Percentiles rank a stretch among this genome's conserved stretches.
Evolutionary conservation across 495 filamentous ascomycete genomes (phyloP).

Genomic region (Talaromyces nanjingensis): DNA sequence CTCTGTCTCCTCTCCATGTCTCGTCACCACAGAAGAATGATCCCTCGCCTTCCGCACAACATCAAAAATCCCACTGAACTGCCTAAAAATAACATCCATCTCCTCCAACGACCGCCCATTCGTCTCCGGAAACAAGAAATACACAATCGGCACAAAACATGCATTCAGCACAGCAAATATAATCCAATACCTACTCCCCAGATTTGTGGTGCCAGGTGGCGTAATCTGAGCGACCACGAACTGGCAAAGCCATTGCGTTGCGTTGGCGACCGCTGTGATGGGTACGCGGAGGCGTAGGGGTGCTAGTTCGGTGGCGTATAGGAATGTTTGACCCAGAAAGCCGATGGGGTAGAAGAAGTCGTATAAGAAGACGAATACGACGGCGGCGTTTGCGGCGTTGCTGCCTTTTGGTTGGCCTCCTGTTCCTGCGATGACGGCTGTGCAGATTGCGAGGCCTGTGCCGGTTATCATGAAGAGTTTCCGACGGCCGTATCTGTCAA

Average conservation of each 20-base stretch:
- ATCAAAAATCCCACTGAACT: constrained; percentile 15
- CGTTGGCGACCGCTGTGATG: constrained; percentile 44
- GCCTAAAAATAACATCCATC: constrained; percentile 40
- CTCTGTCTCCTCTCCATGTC: not conserved
- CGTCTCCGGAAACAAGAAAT: constrained; percentile 55
- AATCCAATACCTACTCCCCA: constrained; percentile 50
- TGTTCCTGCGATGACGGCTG: constrained; percentile 34
- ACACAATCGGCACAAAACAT: constrained; percentile 51
- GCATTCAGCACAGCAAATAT: constrained; percentile 49
- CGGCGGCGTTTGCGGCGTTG: constrained; percentile 26
- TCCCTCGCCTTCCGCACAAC: constrained; percentile 12
- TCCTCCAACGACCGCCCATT: constrained; percentile 44
- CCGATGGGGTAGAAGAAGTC: constrained; percentile 50
- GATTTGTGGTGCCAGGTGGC: constrained; percentile 41
- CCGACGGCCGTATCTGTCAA: constrained; percentile 43
- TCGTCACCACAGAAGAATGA: not conserved
- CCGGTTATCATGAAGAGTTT: constrained; percentile 41
- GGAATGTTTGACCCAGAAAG: constrained; percentile 47
- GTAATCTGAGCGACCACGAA: constrained; percentile 49
- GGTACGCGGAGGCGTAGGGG: constrained; percentile 43
- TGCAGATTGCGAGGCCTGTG: constrained; percentile 32
- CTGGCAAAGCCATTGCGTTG: constrained; percentile 44
- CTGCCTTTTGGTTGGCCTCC: constrained; percentile 28
- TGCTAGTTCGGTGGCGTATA: constrained; percentile 50
- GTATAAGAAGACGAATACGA: constrained; percentile 49